Percentiles rank a stretch among this genome's conserved stretches.
Evolutionary conservation across 139 green algal genomes (phyloP).

Genomic region (Marvania coccoides): DNA sequence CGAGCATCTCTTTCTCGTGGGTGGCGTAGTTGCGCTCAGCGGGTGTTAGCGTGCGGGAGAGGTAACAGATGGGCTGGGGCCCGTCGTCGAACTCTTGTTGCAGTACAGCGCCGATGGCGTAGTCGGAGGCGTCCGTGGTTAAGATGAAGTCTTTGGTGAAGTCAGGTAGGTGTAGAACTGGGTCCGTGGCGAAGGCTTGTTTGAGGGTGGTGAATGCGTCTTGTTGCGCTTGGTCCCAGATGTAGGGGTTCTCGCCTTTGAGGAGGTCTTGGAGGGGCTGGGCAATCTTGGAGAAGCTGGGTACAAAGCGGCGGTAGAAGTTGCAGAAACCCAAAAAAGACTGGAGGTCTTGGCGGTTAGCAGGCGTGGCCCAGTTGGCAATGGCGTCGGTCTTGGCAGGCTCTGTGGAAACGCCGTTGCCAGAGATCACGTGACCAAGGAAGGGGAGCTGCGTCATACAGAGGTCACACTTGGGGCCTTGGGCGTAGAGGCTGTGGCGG

Average conservation of each 20-base stretch:
- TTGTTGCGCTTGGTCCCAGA: slow-evolving; percentile 4
- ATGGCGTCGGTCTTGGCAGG: slow-evolving; percentile 35
- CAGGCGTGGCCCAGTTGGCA: slow-evolving; percentile 22
- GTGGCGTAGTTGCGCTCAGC: slow-evolving; percentile 40
- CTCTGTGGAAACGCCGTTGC: slow-evolving; percentile 17
- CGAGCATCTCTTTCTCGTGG: slow-evolving; percentile 43
- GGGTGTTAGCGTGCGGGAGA: slow-evolving; percentile 14
- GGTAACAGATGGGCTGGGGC: slow-evolving; percentile 28
- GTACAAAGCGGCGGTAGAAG: slow-evolving; percentile 42
- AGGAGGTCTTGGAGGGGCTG: slow-evolving; percentile 27
- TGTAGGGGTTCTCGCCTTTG: slow-evolving; percentile 18
- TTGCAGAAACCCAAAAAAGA: slow-evolving; percentile 46
- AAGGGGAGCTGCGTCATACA: background rate
- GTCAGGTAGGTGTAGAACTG: no score
- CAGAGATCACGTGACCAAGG: slow-evolving; percentile 7
- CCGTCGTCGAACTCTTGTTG: background rate
- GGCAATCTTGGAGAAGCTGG: slow-evolving; percentile 23
- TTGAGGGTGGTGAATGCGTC: no score
- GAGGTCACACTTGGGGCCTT: slow-evolving; percentile 17
- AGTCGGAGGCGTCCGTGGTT: no score
- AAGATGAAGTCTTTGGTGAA: no score
- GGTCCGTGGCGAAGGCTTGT: no score
- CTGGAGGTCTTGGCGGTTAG: slow-evolving; percentile 12
- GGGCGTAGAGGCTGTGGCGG: slow-evolving; percentile 16
- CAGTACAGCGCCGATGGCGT: no score